A percentile compares a stretch with the other conserved stretches of the same genome.
phyloP scores from a whole-genome alignment of 257 asterid species.

The Catharanthus roseus region DNA sequence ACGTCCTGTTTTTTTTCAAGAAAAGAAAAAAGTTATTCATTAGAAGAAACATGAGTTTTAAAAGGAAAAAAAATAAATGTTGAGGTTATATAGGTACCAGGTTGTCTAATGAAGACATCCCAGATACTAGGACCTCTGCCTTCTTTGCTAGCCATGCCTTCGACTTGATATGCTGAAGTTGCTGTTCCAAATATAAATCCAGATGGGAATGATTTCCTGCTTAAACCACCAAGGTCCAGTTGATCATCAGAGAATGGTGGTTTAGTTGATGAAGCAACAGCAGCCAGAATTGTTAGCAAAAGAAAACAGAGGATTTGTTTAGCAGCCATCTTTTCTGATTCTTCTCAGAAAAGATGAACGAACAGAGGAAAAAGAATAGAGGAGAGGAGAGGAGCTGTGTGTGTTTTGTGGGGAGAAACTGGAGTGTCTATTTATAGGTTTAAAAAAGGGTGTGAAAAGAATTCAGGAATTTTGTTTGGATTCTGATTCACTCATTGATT shows the following conservation, averaged over 20 bases:
- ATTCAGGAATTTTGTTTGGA: too few relatives aligned
- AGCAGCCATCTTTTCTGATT: neutral
- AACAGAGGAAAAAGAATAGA: too few relatives aligned
- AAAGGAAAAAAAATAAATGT: neutral
- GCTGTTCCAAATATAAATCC: slow-evolving; percentile 80
- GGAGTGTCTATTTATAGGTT: too few relatives aligned
- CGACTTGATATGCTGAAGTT: slow-evolving; percentile 94
- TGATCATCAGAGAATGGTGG: neutral
- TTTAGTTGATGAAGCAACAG: neutral
- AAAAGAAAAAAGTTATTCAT: neutral
- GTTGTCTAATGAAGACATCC: slow-evolving; percentile 75
- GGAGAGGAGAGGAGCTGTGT: too few relatives aligned
- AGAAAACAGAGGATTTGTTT: neutral
- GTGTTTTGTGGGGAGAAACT: too few relatives aligned
- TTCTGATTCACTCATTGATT: too few relatives aligned
- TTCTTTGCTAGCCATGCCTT: slow-evolving; percentile 72
- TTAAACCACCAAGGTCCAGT: neutral
- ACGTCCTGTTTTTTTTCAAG: slow-evolving; percentile 36
- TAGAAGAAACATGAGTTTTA: neutral
- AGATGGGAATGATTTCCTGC: slow-evolving; percentile 52
- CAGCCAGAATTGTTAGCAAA: neutral
- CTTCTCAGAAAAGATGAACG: too few relatives aligned
- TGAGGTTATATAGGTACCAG: slow-evolving; percentile 34
- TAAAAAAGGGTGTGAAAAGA: too few relatives aligned
- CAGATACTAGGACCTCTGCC: slow-evolving; percentile 97